Evolutionary conservation across 106 monocot species (phyloP), one percentile per base, ranked within the genome.

Genomic region (Dioscorea zingiberensis): DNA sequence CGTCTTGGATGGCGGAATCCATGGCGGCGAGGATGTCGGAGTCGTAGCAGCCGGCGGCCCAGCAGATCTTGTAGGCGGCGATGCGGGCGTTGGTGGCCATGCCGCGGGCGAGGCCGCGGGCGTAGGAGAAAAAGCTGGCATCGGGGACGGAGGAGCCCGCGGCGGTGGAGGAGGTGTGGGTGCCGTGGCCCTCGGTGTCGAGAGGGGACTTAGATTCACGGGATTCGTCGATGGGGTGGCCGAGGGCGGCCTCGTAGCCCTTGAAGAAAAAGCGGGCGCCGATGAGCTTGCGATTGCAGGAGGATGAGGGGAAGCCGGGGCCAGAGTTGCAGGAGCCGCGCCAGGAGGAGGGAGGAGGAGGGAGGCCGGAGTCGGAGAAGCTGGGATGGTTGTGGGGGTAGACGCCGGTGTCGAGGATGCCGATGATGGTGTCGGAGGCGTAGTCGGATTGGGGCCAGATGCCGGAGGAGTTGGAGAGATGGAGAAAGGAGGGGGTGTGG

Each of bases 51-150:
- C 97, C 97, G 1, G 15, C 15, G 1, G 79, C 61, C 91, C 88
- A 92, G 72, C 88, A 91, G 28, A 92, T 84, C 74, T 98, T 98
- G 75, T 98, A 98, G 9, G 79, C 86, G 10, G 92, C 97, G 58
- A 98, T 76, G 55, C 73, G 74, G n/a, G 92, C 91, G 21, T 76
- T 73, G 2, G 79, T 74, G 18, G 97, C 88, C 75, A 88, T 89
- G 11, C 92, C 97, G 1, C 68, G 53, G 26, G 97, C 97, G 15
- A 62, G 72, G 9, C 97, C 97, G 12, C 29, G 27, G 24, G 88
- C 97, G 58, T 80, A 86, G 26, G 24, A 48, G 59, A 70, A 83
- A 49, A 92, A 73, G 12, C 79, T 80, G 8, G 84, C 88, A 10
- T 60, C 75, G 25, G 46, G 5, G 11, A 88, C 91, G 0, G 48